Percentiles rank a stretch among this genome's conserved stretches.
Evolutionary conservation across 1,284 basidiomycete species (phyloP).

Genomic region (Ceratobasidium sp.): DNA sequence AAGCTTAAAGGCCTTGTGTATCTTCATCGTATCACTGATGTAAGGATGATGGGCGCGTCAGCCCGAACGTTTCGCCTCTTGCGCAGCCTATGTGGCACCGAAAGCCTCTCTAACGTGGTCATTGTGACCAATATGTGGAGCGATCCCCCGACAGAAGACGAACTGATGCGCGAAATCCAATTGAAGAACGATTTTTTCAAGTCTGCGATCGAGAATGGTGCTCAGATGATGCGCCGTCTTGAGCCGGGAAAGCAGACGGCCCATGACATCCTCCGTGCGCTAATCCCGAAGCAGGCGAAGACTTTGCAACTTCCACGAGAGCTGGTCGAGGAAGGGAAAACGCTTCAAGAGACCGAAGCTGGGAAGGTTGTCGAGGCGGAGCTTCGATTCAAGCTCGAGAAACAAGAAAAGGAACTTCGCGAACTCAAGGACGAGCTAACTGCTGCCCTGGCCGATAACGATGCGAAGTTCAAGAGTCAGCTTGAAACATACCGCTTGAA

Average conservation of each 20-base stretch:
- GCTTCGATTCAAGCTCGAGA: background rate
- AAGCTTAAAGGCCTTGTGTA: constrained; percentile 68
- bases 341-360: constrained; percentile 8
- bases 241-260: background rate
- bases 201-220: background rate
- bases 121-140: constrained; percentile 68
- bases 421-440: background rate
- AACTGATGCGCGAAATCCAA: constrained; percentile 55
- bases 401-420: constrained; percentile 2
- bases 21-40: constrained; percentile 68
- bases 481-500: background rate
- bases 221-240: background rate
- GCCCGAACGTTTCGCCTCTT: constrained; percentile 67
- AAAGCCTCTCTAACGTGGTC: constrained; percentile 63
- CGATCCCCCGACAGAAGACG: background rate
- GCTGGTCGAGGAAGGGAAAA: constrained; percentile 8
- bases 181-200: constrained; percentile 31
- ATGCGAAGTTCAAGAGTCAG: background rate
- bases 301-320: background rate
- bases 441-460: background rate
- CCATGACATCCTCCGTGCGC: background rate
- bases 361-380: background rate
- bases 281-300: background rate
- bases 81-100: constrained; percentile 66
- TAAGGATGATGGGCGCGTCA: constrained; percentile 66